These are phyloP conservation scores for Ploettnerulaceae sp. DNA, from an alignment of 2,329 filamentous ascomycete genomes.

Conservation along the genomic window DNA sequence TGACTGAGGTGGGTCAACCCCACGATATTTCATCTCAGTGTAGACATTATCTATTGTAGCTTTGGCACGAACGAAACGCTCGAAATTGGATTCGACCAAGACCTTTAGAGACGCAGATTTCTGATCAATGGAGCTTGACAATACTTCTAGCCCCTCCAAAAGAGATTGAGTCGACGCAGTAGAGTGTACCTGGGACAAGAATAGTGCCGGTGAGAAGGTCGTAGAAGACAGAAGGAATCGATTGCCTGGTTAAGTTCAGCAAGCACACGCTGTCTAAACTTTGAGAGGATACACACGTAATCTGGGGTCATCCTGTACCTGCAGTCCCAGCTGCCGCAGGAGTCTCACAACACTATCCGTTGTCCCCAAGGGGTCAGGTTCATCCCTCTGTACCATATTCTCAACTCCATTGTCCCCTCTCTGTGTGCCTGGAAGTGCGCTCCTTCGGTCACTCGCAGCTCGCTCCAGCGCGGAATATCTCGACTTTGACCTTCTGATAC, in stretches of 20 bases:
- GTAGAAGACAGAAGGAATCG: slow-evolving; percentile 94
- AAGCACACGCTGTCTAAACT: slow-evolving; percentile 11
- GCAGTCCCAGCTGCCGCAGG: slow-evolving; percentile 69
- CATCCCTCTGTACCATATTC: slow-evolving; percentile 82
- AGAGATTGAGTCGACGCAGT: slow-evolving; percentile 78
- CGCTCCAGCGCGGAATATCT: slow-evolving; percentile 81
- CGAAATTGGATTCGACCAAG: slow-evolving; percentile 95
- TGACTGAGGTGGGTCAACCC: slow-evolving; percentile 46
- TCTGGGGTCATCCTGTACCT: slow-evolving; percentile 77
- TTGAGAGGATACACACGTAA: slow-evolving; percentile 54
- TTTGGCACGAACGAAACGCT: slow-evolving; percentile 95
- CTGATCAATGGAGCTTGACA: slow-evolving; percentile 91
- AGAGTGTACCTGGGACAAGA: slow-evolving; percentile 87
- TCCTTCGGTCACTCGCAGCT: slow-evolving; percentile 63
- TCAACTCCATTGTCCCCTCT: slow-evolving; percentile 64
- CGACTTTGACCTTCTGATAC: slow-evolving; percentile 60
- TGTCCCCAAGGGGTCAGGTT: slow-evolving; percentile 85
- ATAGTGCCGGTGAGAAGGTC: slow-evolving; percentile 86
- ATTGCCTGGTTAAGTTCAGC: slow-evolving; percentile 57
- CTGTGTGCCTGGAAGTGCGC: slow-evolving; percentile 60
- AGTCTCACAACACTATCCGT: slow-evolving; percentile 81
- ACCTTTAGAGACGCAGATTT: slow-evolving; percentile 96
- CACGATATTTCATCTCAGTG: slow-evolving; percentile 85
- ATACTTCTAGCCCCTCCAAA: slow-evolving; percentile 73
- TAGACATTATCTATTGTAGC: slow-evolving; percentile 98